phyloP scores from a whole-genome alignment of 805 yeast species.

The Barnettozyma californica region DNA sequence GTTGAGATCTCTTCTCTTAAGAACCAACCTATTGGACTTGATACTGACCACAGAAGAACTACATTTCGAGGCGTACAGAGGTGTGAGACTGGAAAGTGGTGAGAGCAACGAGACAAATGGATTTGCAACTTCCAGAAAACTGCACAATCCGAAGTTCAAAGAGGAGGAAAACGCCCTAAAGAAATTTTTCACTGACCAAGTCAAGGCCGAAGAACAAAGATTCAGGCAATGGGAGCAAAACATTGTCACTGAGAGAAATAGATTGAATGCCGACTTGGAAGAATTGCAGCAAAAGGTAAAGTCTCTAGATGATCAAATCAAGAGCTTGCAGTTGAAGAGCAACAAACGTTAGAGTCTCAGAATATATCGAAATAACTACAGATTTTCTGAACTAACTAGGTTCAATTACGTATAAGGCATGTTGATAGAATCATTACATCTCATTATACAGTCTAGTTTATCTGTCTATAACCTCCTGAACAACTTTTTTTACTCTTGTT shows the following conservation, averaged over 20 bases:
- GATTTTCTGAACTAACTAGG: neutral
- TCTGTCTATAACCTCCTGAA: neutral
- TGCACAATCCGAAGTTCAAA: constrained; percentile 86
- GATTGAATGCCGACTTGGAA: constrained; percentile 90
- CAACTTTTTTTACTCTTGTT: constrained; percentile 29
- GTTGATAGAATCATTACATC: neutral
- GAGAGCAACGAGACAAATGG: constrained; percentile 29
- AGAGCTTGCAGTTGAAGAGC: constrained; percentile 46
- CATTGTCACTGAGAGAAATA: constrained; percentile 89
- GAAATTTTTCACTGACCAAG: constrained; percentile 93
- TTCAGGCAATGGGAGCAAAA: constrained; percentile 99
- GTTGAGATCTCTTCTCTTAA: constrained; percentile 69
- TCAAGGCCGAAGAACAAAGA: constrained; percentile 93
- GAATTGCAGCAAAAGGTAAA: constrained; percentile 77
- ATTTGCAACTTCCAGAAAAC: constrained; percentile 41
- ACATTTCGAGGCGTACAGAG: constrained; percentile 78
- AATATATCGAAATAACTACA: neutral
- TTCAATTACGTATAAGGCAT: neutral
- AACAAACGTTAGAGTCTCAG: constrained; percentile 32
- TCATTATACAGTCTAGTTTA: constrained; percentile 1
- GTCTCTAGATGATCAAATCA: constrained; percentile 70
- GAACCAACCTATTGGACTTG: constrained; percentile 81
- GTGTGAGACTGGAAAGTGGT: constrained; percentile 55
- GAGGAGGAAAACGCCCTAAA: constrained; percentile 94
- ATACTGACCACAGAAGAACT: constrained; percentile 73